Base-by-base conservation (phyloP, 2,329 filamentous ascomycete genomes). In the Leptographium wingfieldii region DNA sequence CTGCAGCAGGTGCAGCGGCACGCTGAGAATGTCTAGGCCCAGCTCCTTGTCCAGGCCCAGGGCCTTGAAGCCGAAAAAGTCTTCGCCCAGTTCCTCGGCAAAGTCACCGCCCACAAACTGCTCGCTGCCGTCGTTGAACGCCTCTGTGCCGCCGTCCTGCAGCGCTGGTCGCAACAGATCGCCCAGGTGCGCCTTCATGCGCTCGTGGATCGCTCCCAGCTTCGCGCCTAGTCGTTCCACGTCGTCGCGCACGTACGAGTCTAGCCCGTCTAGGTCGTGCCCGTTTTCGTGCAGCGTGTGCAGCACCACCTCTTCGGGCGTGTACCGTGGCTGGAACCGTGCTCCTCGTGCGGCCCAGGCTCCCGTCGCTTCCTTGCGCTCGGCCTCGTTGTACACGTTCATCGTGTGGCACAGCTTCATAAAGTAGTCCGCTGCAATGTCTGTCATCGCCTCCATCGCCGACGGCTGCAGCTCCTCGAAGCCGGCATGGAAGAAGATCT, bases 51-150 rank as follows among this genome's bases (percentile, higher is more conserved):
- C 91, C 61, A 99, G 80, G 52, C 94, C 94, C 54, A 99, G 82
- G 62, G 95, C 92, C 70, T 91, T 92, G 81, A 99, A 97, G 33
- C 94, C 94, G 69, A 99, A 99, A 81, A 96, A 99, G 74, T 99
- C 94, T 76, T 99, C 94, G 63, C 92, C 92, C 14, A 99, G 87
- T 67, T 99, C 94, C 70, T 96, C 94, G 0, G 94, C 94, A 71
- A 99, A 99, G 72, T 99, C 94, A 63, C 94, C 94, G 54, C 89
- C 90, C 55, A 96, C 86, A 67, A 97, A 99, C 70, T 97, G 94
- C 65, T 99, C 94, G 72, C 91, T 96, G 65, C 92, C 92, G 67
- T 99, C 94, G 63, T 95, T 90, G 78, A 99, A 99, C 7, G 91
- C 89, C 69, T 97, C 94, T 38, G 83, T 82, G 43, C 88, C 87